A percentile compares a stretch with the other conserved stretches of the same genome.
These are phyloP conservation scores for Mucor sp. DNA, from an alignment of 371 early-diverging fungal genomes.

Conservation along the genomic window DNA sequence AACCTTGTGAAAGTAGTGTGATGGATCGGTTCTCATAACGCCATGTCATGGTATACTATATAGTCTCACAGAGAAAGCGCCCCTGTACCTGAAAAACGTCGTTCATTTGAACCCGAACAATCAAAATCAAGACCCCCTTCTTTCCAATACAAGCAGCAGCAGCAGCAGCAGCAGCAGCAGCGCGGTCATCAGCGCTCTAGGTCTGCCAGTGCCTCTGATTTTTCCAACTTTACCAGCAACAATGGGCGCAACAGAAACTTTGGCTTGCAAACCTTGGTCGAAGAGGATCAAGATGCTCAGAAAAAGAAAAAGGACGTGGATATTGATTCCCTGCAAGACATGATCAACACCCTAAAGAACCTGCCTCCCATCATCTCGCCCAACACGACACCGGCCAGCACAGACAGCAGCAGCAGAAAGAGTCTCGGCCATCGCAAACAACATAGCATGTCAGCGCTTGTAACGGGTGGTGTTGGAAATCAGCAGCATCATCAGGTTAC, in stretches of 20 bases:
- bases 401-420: constrained; percentile 3
- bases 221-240: constrained; percentile 11
- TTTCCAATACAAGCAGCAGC: background rate
- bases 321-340: constrained; percentile 53
- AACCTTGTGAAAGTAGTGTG: background rate
- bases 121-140: constrained; percentile 13
- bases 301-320: constrained; percentile 12
- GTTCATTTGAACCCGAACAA: constrained; percentile 19
- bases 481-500: constrained; percentile 14
- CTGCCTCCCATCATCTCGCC: constrained; percentile 44
- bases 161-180: background rate
- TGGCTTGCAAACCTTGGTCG: constrained; percentile 21
- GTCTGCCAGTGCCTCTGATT: constrained; percentile 44
- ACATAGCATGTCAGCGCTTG: constrained; percentile 39
- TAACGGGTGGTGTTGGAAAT: constrained; percentile 11
- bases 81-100: constrained; percentile 24
- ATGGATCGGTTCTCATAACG: background rate
- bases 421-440: constrained; percentile 37
- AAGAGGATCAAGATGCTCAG: constrained; percentile 24
- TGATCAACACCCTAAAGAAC: constrained; percentile 57
- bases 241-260: constrained; percentile 15
- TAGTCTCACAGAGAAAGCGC: constrained; percentile 24
- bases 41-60: background rate
- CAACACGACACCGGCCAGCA: background rate
- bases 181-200: constrained; percentile 46